These are phyloP conservation scores for Entomortierella chlamydospora DNA, from an alignment of 192 early-diverging fungal species.

Conservation along the genomic window DNA sequence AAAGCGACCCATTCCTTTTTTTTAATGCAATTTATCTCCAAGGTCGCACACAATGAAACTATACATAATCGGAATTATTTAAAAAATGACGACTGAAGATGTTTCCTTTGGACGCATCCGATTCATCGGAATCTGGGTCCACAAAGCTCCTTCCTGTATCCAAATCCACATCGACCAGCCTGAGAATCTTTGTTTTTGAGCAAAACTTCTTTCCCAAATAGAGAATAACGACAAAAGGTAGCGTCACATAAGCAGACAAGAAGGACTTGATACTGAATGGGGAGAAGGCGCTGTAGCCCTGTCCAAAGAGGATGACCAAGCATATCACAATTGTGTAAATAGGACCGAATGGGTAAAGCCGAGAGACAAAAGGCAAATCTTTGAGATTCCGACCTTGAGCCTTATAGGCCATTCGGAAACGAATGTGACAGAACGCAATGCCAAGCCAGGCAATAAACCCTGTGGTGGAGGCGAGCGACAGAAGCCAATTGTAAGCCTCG, in stretches of 20 bases:
- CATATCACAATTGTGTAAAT: slow-evolving; percentile 72
- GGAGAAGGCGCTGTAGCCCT: slow-evolving; percentile 68
- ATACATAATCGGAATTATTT: too few relatives aligned
- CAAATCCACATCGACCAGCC: slow-evolving; percentile 66
- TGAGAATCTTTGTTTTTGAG: slow-evolving; percentile 51
- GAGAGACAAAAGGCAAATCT: slow-evolving; percentile 75
- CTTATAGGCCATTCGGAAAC: slow-evolving; percentile 83
- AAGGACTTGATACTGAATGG: slow-evolving; percentile 65
- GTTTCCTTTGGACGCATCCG: neutral
- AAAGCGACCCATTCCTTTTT: neutral
- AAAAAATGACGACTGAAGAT: slow-evolving; percentile 53
- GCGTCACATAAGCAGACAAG: slow-evolving; percentile 69
- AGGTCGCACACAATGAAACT: too few relatives aligned
- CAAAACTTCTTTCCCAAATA: slow-evolving; percentile 71
- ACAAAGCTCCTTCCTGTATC: slow-evolving; percentile 26
- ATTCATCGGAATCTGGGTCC: neutral
- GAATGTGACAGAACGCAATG: slow-evolving; percentile 79
- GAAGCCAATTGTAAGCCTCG: slow-evolving; percentile 69
- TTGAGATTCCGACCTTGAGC: slow-evolving; percentile 69
- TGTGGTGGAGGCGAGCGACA: slow-evolving; percentile 72
- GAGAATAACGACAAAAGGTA: slow-evolving; percentile 66
- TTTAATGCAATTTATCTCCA: neutral
- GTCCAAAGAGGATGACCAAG: slow-evolving; percentile 66
- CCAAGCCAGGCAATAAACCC: slow-evolving; percentile 85
- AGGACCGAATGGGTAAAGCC: slow-evolving; percentile 62